Evolutionary conservation across 495 filamentous ascomycete species (phyloP).

Genomic region (Choiromyces venosus): DNA sequence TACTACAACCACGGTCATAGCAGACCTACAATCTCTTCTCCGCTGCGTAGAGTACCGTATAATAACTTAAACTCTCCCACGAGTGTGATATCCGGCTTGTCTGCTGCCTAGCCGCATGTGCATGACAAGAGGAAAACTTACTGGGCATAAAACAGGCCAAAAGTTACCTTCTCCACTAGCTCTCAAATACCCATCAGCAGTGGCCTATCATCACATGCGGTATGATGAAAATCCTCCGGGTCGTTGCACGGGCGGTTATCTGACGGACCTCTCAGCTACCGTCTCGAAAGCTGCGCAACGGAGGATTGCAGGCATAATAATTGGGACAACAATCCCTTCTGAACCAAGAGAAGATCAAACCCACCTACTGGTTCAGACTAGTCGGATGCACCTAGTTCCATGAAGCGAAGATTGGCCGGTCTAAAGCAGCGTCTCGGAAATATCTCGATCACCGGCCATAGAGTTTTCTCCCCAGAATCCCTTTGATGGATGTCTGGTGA

Average conservation of each 20-base stretch:
- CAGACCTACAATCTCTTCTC: not conserved
- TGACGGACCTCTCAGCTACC: not conserved
- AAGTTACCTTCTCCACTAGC: not conserved
- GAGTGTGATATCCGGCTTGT: not conserved
- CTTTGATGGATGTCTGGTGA: not conserved
- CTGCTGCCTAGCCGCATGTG: not conserved
- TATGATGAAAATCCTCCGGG: not conserved
- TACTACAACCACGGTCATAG: not conserved
- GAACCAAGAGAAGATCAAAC: not conserved
- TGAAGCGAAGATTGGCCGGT: not conserved
- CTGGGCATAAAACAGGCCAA: not conserved
- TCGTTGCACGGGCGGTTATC: not conserved
- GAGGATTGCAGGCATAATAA: not conserved
- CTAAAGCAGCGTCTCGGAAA: not conserved
- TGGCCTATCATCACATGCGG: not conserved
- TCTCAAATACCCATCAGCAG: not conserved
- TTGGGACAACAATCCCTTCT: not conserved
- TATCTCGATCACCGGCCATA: not conserved
- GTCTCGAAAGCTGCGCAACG: not conserved
- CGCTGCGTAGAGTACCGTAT: not conserved
- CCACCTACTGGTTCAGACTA: not conserved
- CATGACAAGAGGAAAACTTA: not conserved
- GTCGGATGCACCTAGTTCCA: not conserved
- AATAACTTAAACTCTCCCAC: too few species aligned
- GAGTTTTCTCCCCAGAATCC: not conserved